A percentile compares a stretch with the other conserved stretches of the same genome.
Conservation (phyloP, 305 asterid genomes). For the Ajuga reptans region DNA sequence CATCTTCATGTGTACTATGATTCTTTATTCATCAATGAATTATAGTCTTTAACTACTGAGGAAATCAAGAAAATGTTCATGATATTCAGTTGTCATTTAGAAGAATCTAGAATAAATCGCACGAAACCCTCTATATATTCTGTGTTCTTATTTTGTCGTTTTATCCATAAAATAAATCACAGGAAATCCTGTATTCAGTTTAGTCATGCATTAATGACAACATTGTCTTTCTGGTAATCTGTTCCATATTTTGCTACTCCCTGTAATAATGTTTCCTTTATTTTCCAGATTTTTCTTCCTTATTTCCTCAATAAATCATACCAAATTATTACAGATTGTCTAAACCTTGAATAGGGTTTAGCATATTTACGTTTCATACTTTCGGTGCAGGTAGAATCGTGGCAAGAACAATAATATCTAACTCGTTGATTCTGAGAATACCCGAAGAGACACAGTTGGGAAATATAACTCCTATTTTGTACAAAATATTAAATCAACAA, state of each 20-base stretch:
- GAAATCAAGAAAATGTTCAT: not conserved
- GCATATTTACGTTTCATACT: not conserved
- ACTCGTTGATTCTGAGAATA: too few species aligned
- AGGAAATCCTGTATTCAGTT: too few species aligned
- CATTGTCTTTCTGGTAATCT: not conserved
- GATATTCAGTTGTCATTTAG: not conserved
- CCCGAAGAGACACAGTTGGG: too few species aligned
- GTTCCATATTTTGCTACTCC: not conserved
- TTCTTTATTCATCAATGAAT: not conserved
- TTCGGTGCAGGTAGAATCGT: too few species aligned
- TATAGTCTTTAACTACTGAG: not conserved
- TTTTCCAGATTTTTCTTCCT: constrained; percentile 20
- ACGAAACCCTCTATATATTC: too few species aligned
- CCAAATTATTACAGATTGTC: not conserved
- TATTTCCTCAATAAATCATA: not conserved
- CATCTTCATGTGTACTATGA: not conserved
- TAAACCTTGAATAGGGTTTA: not conserved
- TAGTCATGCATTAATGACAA: not conserved
- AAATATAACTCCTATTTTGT: too few species aligned
- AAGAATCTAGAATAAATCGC: not conserved
- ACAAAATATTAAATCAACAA: too few species aligned
- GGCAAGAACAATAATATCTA: too few species aligned
- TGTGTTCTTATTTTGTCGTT: too few species aligned
- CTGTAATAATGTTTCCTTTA: not conserved
- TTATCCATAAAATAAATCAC: too few species aligned